Evolutionary conservation across 768 basidiomycete species (phyloP).

Genomic region (Hygrophorus pudorinus): DNA sequence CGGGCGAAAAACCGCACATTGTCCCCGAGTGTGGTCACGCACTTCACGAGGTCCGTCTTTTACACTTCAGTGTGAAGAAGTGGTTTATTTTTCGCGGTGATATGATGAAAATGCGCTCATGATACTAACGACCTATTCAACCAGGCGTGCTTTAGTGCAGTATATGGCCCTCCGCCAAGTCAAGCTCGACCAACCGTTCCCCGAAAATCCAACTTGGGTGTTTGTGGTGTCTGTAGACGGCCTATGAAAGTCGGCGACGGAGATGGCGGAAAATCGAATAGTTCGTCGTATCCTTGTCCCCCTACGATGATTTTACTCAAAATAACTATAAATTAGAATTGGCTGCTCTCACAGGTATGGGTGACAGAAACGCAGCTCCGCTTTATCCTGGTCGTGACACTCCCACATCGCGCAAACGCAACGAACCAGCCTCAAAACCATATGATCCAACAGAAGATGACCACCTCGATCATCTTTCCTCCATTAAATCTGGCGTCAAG

Average conservation of each 20-base stretch:
- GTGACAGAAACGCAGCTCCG: constrained; percentile 41
- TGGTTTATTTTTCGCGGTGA: neutral
- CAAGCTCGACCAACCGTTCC: constrained; percentile 45
- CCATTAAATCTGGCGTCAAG: constrained; percentile 40
- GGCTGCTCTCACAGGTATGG: constrained; percentile 88
- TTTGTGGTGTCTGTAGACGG: constrained; percentile 93
- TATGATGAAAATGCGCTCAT: neutral
- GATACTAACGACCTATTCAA: constrained; percentile 4
- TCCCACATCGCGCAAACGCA: constrained; percentile 32
- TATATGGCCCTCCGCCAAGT: constrained; percentile 81
- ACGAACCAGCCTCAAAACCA: constrained; percentile 24
- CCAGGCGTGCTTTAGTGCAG: constrained; percentile 92
- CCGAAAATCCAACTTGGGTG: constrained; percentile 74
- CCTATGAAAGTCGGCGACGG: constrained; percentile 95
- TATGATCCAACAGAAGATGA: constrained; percentile 82
- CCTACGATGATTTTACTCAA: constrained; percentile 4
- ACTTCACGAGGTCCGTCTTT: constrained; percentile 70
- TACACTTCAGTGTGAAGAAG: neutral
- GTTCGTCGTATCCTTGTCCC: constrained; percentile 35
- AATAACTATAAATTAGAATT: constrained; percentile 49
- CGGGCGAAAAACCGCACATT: constrained; percentile 96
- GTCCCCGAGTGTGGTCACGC: constrained; percentile 97
- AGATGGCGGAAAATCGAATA: constrained; percentile 80
- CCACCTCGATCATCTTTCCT: constrained; percentile 53
- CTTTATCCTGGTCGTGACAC: constrained; percentile 67